A percentile compares a stretch with the other conserved stretches of the same genome.
Conservation (phyloP, 805 yeast species). For the Barnettozyma wickerhamii region DNA sequence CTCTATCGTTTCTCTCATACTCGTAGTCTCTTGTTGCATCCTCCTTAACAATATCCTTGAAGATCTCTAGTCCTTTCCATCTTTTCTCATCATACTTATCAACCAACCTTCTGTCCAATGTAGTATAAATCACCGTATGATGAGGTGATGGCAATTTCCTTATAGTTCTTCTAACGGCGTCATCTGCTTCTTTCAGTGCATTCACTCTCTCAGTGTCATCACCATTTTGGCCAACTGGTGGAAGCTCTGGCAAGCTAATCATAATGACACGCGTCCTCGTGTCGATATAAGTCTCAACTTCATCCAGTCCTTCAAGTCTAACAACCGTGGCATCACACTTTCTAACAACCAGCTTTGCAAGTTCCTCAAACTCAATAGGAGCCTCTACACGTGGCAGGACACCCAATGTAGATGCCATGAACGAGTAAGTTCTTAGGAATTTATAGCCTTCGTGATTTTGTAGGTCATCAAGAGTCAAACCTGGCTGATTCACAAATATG, state of each 20-base stretch:
- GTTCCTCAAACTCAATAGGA: slow-evolving; percentile 35
- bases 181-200: slow-evolving; percentile 33
- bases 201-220: slow-evolving; percentile 28
- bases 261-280: slow-evolving; percentile 56
- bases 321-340: slow-evolving; percentile 51
- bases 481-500: slow-evolving; percentile 51
- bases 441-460: slow-evolving; percentile 39
- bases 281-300: slow-evolving; percentile 56
- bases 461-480: slow-evolving; percentile 44
- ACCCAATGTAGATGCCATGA: slow-evolving; percentile 55
- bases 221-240: no score
- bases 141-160: slow-evolving; percentile 74
- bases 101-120: slow-evolving; percentile 28
- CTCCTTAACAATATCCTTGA: slow-evolving; percentile 47
- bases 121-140: slow-evolving; percentile 55
- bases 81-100: slow-evolving; percentile 25
- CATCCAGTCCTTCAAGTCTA: slow-evolving; percentile 39
- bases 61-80: slow-evolving; percentile 39
- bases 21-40: slow-evolving; percentile 48
- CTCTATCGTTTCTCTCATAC: slow-evolving; percentile 49
- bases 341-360: slow-evolving; percentile 38
- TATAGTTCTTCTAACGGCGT: slow-evolving; percentile 46
- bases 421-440: slow-evolving; percentile 45
- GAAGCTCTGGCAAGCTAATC: slow-evolving; percentile 52
- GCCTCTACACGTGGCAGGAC: slow-evolving; percentile 48